Percentiles rank a stretch among this genome's conserved stretches.
Evolutionary conservation across 2,329 filamentous ascomycete genomes (phyloP).

Genomic region (Cercospora beticola): DNA sequence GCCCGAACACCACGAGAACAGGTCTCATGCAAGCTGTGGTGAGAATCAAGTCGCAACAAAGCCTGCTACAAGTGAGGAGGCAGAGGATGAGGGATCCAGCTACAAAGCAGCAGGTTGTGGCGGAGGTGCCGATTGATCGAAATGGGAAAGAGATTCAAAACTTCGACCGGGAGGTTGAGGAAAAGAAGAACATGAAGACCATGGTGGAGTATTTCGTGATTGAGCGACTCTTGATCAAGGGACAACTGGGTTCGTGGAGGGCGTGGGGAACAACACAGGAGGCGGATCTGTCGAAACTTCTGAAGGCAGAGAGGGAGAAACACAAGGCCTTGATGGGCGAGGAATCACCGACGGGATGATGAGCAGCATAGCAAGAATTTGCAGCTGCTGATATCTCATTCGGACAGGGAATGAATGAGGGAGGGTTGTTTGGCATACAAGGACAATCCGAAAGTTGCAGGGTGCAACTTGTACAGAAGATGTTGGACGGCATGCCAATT

Average conservation of each 20-base stretch:
- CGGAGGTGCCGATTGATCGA: constrained; percentile 36
- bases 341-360: neutral
- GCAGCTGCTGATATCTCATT: neutral
- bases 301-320: constrained; percentile 26
- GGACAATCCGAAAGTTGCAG: neutral
- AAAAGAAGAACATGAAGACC: constrained; percentile 40
- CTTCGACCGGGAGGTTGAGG: constrained; percentile 38
- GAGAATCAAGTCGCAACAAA: constrained; percentile 32
- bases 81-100: constrained; percentile 21
- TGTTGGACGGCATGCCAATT: neutral
- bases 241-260: constrained; percentile 48
- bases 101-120: constrained; percentile 16
- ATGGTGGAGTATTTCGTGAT: constrained; percentile 53
- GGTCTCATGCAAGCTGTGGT: constrained; percentile 36
- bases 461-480: neutral
- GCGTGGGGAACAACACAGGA: constrained; percentile 52
- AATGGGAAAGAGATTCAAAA: constrained; percentile 35
- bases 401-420: neutral
- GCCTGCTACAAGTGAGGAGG: constrained; percentile 29
- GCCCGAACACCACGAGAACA: constrained; percentile 31
- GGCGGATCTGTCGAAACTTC: constrained; percentile 43
- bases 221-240: constrained; percentile 46
- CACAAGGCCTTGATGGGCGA: constrained; percentile 15
- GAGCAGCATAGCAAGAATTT: neutral
- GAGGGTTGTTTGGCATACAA: neutral